Evolutionary conservation across 75 land plant genomes (phyloP).

Genomic region (Picea glauca): DNA sequence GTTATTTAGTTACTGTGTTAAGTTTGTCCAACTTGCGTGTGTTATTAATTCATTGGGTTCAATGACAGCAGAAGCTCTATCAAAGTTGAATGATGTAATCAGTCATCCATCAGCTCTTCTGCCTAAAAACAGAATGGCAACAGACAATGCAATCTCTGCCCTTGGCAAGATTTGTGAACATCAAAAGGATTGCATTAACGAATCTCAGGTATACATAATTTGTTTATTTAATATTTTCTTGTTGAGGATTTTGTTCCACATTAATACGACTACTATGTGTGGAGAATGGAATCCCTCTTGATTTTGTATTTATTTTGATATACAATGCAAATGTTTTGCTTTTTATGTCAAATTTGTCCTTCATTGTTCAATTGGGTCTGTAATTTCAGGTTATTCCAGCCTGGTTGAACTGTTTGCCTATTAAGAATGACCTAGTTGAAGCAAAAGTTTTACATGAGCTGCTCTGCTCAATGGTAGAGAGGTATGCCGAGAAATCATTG

Average conservation of each 20-base stretch:
- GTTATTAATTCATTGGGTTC: conserved; percentile 3
- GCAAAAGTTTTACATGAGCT: conserved; percentile 56
- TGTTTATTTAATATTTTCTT: neutral
- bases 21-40: neutral
- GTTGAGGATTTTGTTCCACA: neutral
- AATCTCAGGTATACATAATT: conserved; percentile 30
- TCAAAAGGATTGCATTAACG: conserved; percentile 48
- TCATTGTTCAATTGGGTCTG: neutral
- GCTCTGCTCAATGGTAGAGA: conserved; percentile 50
- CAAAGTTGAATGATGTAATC: conserved; percentile 36
- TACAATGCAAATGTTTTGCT: neutral
- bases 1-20: neutral
- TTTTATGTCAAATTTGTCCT: neutral
- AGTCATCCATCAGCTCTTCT: conserved; percentile 41
- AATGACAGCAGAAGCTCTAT: conserved; percentile 28
- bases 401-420: conserved; percentile 44
- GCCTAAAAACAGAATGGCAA: conserved; percentile 41
- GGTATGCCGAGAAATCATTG: conserved; percentile 15
- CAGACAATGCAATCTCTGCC: conserved; percentile 57
- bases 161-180: conserved; percentile 51
- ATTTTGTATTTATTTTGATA: neutral
- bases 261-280: neutral
- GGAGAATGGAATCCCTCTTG: neutral
- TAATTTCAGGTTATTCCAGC: conserved; percentile 46
- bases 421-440: conserved; percentile 42